Evolutionary conservation across 192 early-diverging fungal genomes (phyloP), one percentile per base, ranked within the genome.

Genomic region (Spinellus fusiger): DNA sequence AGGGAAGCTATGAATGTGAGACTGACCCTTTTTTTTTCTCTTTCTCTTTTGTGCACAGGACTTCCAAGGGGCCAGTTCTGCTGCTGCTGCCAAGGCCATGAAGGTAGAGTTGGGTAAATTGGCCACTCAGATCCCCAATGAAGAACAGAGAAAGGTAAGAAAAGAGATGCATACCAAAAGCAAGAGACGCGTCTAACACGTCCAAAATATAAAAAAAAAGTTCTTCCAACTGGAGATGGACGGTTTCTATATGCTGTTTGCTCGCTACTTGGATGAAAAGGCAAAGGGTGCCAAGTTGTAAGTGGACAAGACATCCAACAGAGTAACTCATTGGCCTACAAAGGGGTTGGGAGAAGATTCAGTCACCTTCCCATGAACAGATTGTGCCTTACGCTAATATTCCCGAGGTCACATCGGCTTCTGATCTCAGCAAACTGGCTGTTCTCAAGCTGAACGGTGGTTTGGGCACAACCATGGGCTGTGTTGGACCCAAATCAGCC

Each of bases 381-480:
- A 74, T 98, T 59, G 83, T 92, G 31, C 75, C 80, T 26, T 99
- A 99, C 75, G 80, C 80, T 57, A 77, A 83, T 28, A 81, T 97
- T 38, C 68, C 79, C 44, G 59, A 68, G 52, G 71, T 62, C 20
- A 71, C 76, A 26, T 77, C 75, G 44, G 60, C 80, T 37, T 76
- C 78, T 20, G 75, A 89, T 64, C 82, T 99, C 35, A 77, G 70
- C 53, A 98, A 99, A 74, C 84, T 99, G 6, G 97, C 95, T 12
- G 97, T 99, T 9, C 79, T 99, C n/a, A 99, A 99, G 80, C 83
- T 99, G 51, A 99, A 99, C 66, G 97, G 97, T 75, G 97, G 97
- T 59, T 82, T 99, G 15, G 97, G 95, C 26, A 99, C 97, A 31
- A 98, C 97, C 48, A 99, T 99, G 97, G 96, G 96, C 22, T 96